phyloP scores from a whole-genome alignment of 2,329 filamentous ascomycete genomes.

The Tolypocladium inflatum region DNA sequence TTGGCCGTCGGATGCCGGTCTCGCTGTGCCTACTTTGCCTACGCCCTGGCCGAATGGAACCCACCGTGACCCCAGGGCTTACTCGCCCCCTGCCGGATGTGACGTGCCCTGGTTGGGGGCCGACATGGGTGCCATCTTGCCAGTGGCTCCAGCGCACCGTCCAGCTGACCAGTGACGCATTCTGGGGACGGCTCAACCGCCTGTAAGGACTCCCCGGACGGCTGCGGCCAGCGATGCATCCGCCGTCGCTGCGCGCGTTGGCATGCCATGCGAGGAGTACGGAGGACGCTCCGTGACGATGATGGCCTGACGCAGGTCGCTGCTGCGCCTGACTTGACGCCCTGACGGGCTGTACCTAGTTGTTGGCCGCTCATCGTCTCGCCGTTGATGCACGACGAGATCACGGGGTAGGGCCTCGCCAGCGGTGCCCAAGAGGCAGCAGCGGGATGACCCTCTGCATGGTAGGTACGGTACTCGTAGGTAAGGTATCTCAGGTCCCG shows the following conservation, averaged over 20 bases:
- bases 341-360: neutral
- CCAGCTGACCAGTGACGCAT: constrained; percentile 9
- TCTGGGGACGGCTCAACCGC: neutral
- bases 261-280: neutral
- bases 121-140: constrained; percentile 1
- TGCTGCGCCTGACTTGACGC: neutral
- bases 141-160: constrained; percentile 8
- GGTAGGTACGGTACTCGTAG: too few species aligned
- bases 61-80: neutral
- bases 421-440: neutral
- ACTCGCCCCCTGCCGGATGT: neutral
- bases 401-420: neutral
- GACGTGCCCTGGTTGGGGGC: neutral
- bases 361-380: neutral
- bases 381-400: neutral
- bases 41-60: neutral
- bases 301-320: neutral
- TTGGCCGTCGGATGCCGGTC: neutral
- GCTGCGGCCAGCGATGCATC: neutral
- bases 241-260: neutral
- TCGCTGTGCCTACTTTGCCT: neutral
- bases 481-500: neutral
- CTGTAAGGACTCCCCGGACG: neutral
- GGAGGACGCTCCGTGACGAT: neutral
- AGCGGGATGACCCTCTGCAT: neutral